Conservation (phyloP, 2,329 filamentous ascomycete species). For the Sclerotinia minor region DNA sequence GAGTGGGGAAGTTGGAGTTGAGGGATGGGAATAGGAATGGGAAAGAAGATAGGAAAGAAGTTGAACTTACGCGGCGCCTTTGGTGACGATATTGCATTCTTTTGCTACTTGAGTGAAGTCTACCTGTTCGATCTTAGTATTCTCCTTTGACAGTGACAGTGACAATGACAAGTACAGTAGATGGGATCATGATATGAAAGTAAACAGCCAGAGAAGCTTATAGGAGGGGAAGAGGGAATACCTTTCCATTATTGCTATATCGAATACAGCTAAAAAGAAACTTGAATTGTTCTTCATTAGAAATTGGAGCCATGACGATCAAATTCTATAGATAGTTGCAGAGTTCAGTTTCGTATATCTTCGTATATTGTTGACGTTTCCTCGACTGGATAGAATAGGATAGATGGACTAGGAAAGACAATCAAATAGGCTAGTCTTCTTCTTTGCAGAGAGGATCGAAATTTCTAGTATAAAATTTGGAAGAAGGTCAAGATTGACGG, state of each 20-base stretch:
- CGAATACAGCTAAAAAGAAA: constrained; percentile 68
- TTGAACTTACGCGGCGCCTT: constrained; percentile 68
- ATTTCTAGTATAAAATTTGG: background rate
- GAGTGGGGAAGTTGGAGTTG: background rate
- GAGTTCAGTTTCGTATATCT: background rate
- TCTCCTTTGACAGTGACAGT: background rate
- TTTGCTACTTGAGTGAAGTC: constrained; percentile 65
- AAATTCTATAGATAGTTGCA: background rate
- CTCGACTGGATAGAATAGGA: background rate
- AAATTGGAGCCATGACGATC: constrained; percentile 50
- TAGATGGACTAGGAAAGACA: background rate
- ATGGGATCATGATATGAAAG: too few relatives aligned
- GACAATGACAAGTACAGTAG: too few relatives aligned
- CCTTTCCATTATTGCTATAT: constrained; percentile 59
- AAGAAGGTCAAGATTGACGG: background rate
- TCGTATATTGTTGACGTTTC: background rate
- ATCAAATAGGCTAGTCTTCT: background rate
- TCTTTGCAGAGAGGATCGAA: background rate
- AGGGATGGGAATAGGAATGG: background rate
- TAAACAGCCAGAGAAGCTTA: background rate
- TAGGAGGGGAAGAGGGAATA: constrained; percentile 41
- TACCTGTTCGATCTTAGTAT: constrained; percentile 48
- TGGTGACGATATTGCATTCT: constrained; percentile 62
- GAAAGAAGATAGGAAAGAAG: background rate
- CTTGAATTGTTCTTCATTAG: constrained; percentile 59